Evolutionary conservation across 805 yeast genomes (phyloP).

Genomic region (Brettanomyces naardenensis): DNA sequence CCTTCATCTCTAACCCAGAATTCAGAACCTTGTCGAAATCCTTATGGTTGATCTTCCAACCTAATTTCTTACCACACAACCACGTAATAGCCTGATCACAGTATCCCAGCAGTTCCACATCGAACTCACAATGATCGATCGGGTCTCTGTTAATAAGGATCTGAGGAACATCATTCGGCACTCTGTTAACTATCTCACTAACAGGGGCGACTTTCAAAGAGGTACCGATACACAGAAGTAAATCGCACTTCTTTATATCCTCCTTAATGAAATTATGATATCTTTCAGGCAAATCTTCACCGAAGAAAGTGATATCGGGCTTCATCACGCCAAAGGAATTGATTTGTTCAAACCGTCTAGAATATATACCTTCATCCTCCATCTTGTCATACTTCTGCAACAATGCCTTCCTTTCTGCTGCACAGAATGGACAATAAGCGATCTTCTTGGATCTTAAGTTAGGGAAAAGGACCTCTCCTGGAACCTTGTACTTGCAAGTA

Average conservation of each 20-base stretch:
- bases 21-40: slow-evolving; percentile 32
- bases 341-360: slow-evolving; percentile 22
- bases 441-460: slow-evolving; percentile 51
- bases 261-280: slow-evolving; percentile 53
- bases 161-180: slow-evolving; percentile 74
- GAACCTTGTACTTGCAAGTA: slow-evolving; percentile 59
- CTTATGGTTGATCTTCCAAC: slow-evolving; percentile 56
- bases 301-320: slow-evolving; percentile 90
- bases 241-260: slow-evolving; percentile 66
- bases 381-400: slow-evolving; percentile 21
- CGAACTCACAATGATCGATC: slow-evolving; percentile 70
- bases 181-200: slow-evolving; percentile 70
- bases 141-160: slow-evolving; percentile 72
- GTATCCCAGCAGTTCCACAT: slow-evolving; percentile 64
- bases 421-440: slow-evolving; percentile 69
- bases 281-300: slow-evolving; percentile 68
- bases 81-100: slow-evolving; percentile 78
- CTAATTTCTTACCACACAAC: slow-evolving; percentile 41
- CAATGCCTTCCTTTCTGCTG: slow-evolving; percentile 29
- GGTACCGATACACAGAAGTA: slow-evolving; percentile 81
- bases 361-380: slow-evolving; percentile 24
- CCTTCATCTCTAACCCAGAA: slow-evolving; percentile 23
- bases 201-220: slow-evolving; percentile 91
- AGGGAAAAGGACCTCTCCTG: slow-evolving; percentile 57
- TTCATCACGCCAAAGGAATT: slow-evolving; percentile 75